A percentile compares a stretch with the other conserved stretches of the same genome.
phyloP scores from a whole-genome alignment of 2,329 filamentous ascomycete species.

The Tolypocladium cylindrosporum region DNA sequence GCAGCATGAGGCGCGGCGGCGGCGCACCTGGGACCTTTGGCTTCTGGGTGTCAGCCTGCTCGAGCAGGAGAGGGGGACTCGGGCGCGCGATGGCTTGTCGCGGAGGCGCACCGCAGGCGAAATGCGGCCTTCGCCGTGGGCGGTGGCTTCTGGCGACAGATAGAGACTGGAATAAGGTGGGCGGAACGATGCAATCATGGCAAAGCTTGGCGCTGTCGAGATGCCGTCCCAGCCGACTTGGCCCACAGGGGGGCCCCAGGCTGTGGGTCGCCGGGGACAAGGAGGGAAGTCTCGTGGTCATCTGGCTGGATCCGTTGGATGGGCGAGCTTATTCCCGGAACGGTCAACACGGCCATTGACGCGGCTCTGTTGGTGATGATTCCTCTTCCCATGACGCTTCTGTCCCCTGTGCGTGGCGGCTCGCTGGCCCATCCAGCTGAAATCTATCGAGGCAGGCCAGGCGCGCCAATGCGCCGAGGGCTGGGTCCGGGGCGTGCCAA shows the following conservation, averaged over 20 bases:
- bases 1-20: not conserved
- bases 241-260: slow-evolving; percentile 14
- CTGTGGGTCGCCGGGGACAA: not conserved
- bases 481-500: not conserved
- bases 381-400: not conserved
- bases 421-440: not conserved
- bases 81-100: not conserved
- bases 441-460: not conserved
- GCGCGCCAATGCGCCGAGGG: no score
- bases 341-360: not conserved
- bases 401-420: not conserved
- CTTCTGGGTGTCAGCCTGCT: no score
- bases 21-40: not conserved
- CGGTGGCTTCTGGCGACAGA: not conserved
- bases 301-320: not conserved
- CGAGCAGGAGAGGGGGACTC: not conserved
- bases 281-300: slow-evolving; percentile 1
- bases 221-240: slow-evolving; percentile 31
- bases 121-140: not conserved
- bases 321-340: not conserved
- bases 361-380: not conserved
- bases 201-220: slow-evolving; percentile 17
- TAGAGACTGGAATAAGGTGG: not conserved
- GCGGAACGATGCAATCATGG: not conserved
- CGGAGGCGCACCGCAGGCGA: not conserved